These are phyloP conservation scores for Picea sitchensis DNA, from an alignment of 75 land plant genomes.

Conservation along the genomic window DNA sequence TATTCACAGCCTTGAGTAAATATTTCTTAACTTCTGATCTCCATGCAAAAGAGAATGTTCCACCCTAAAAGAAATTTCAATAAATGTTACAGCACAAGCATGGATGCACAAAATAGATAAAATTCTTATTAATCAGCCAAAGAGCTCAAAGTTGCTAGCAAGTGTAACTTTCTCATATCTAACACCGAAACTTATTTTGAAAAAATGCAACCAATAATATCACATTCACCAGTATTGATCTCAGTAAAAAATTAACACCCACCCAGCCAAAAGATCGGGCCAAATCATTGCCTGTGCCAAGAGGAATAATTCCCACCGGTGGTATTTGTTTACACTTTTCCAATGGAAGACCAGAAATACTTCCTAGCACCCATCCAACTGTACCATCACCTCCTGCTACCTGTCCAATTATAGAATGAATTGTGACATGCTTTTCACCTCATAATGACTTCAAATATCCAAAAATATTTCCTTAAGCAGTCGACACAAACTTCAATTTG, in stretches of 20 bases:
- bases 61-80: constrained; percentile 48
- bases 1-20: constrained; percentile 38
- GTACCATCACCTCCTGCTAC: constrained; percentile 99
- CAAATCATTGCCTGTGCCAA: constrained; percentile 98
- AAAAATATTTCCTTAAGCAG: not conserved
- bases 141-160: not conserved
- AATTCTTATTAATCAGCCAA: not conserved
- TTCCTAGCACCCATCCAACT: constrained; percentile 92
- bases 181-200: not conserved
- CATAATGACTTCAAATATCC: not conserved
- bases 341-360: constrained; percentile 46
- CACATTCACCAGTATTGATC: not conserved
- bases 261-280: constrained; percentile 99
- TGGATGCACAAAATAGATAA: not conserved
- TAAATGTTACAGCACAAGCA: not conserved
- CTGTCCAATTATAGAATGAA: constrained; percentile 22
- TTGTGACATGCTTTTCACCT: not conserved
- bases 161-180: not conserved
- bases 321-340: constrained; percentile 84
- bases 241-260: constrained; percentile 4
- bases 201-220: not conserved
- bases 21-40: constrained; percentile 62
- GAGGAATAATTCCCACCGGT: constrained; percentile 89
- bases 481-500: constrained; percentile 9
- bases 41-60: constrained; percentile 74